These are phyloP conservation scores for Anastatica hierochuntica DNA, from an alignment of 345 rosid genomes.

Conservation along the genomic window DNA sequence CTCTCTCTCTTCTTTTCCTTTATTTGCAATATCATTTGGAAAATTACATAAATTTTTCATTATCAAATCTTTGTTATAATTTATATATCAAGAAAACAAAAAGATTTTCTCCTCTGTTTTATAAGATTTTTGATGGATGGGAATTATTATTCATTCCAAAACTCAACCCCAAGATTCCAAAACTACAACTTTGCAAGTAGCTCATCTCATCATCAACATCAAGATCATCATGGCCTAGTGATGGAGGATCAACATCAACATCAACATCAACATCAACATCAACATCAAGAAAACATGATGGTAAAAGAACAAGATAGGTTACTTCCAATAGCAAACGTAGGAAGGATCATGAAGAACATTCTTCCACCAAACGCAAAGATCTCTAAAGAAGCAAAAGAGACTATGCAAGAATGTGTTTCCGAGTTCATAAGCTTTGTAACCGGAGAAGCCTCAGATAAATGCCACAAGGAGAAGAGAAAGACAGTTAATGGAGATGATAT, in stretches of 20 bases:
- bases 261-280: no score
- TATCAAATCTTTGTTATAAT: no score
- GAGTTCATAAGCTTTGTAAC: slow-evolving; percentile 75
- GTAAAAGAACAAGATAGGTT: slow-evolving; percentile 56
- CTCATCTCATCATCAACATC: slow-evolving; percentile 16
- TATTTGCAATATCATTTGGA: no score
- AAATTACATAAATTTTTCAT: no score
- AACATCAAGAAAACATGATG: slow-evolving; percentile 32
- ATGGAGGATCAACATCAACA: slow-evolving; percentile 1
- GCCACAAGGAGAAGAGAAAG: slow-evolving; percentile 70
- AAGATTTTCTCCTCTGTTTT: background rate
- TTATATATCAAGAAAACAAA: no score
- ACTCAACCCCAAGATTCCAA: slow-evolving; percentile 13
- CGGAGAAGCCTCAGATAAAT: slow-evolving; percentile 60
- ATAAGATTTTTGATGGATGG: slow-evolving; percentile 7
- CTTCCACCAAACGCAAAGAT: slow-evolving; percentile 60
- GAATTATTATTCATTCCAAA: slow-evolving; percentile 14
- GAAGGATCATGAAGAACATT: slow-evolving; percentile 68
- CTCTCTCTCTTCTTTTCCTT: background rate
- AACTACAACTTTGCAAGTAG: slow-evolving; percentile 16
- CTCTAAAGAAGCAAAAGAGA: slow-evolving; percentile 67
- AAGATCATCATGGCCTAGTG: no score
- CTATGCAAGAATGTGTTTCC: slow-evolving; percentile 73
- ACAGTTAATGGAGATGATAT: slow-evolving; percentile 61
- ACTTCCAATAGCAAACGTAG: slow-evolving; percentile 67